phyloP scores from a whole-genome alignment of 2,329 filamentous ascomycete species.

The Coleophoma eucalyptorum region DNA sequence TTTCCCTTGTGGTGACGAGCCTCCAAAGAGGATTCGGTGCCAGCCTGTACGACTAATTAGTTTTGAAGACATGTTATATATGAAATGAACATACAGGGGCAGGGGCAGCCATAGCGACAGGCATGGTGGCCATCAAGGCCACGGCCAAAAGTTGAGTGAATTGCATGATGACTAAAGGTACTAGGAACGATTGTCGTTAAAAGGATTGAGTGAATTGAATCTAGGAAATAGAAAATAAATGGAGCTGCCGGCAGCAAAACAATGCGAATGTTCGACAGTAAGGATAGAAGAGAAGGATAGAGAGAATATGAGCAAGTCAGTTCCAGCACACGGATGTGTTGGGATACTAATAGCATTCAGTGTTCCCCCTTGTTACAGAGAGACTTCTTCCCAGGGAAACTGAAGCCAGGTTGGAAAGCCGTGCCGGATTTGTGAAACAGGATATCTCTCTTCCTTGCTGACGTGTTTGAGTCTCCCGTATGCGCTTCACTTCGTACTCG shows the following conservation, averaged over 20 bases:
- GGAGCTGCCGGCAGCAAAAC: background rate
- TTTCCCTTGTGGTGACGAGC: conserved; percentile 10
- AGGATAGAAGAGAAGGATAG: background rate
- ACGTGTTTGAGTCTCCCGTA: background rate
- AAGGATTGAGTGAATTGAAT: conserved; percentile 1
- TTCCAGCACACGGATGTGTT: background rate
- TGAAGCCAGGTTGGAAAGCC: background rate
- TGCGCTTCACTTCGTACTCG: too few relatives aligned
- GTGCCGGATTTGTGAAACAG: background rate
- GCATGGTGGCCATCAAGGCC: conserved; percentile 7
- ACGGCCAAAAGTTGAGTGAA: conserved; percentile 6
- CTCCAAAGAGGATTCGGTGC: conserved; percentile 1
- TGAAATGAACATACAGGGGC: background rate
- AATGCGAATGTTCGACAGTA: background rate
- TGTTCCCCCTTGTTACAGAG: background rate
- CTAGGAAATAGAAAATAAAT: background rate
- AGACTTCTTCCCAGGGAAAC: background rate
- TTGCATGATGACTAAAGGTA: background rate
- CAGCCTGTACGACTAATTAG: background rate
- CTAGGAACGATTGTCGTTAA: background rate
- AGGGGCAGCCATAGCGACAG: conserved; percentile 6
- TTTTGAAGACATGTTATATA: background rate
- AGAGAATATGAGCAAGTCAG: background rate
- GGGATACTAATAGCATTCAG: background rate
- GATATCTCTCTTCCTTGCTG: background rate